Percentiles rank a stretch among this genome's conserved stretches.
Evolutionary conservation across 495 filamentous ascomycete species (phyloP).

Genomic region (Trichoderma reesei): DNA sequence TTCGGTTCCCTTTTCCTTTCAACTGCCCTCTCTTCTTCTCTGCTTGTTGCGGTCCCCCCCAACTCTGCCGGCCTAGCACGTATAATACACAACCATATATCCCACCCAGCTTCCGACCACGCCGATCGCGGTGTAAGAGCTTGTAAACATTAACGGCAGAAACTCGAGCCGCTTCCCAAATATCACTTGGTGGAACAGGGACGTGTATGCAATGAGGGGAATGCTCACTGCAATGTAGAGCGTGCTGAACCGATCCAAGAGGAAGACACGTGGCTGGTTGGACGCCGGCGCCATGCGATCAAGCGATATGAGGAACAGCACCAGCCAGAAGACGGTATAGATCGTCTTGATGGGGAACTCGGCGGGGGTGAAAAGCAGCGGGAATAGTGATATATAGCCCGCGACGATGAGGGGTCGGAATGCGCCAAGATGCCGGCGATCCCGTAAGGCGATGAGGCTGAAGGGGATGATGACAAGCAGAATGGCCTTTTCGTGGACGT

Average conservation of each 20-base stretch:
- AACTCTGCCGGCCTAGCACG: slow-evolving; percentile 34
- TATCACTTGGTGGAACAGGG: slow-evolving; percentile 66
- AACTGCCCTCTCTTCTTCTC: no score
- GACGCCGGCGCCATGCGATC: slow-evolving; percentile 80
- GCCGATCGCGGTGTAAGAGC: slow-evolving; percentile 89
- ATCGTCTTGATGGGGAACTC: slow-evolving; percentile 90
- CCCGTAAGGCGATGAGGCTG: slow-evolving; percentile 84
- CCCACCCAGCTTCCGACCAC: slow-evolving; percentile 95
- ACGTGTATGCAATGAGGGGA: slow-evolving; percentile 82
- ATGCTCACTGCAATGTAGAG: slow-evolving; percentile 81
- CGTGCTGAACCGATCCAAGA: slow-evolving; percentile 83
- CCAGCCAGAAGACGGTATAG: slow-evolving; percentile 87
- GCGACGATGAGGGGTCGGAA: slow-evolving; percentile 88
- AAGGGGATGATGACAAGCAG: slow-evolving; percentile 93
- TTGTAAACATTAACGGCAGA: slow-evolving; percentile 92
- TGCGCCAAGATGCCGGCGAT: slow-evolving; percentile 82
- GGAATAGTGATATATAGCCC: slow-evolving; percentile 91
- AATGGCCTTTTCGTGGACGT: slow-evolving; percentile 96
- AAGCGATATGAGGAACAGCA: slow-evolving; percentile 76
- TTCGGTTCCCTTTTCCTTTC: no score
- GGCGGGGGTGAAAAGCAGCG: slow-evolving; percentile 79
- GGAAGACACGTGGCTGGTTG: slow-evolving; percentile 61
- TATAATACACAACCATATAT: slow-evolving; percentile 89
- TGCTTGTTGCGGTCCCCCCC: no score
- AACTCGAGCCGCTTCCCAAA: slow-evolving; percentile 84